Conservation (phyloP, 2,329 filamentous ascomycete species). For the Aspergillus aculeatinus region DNA sequence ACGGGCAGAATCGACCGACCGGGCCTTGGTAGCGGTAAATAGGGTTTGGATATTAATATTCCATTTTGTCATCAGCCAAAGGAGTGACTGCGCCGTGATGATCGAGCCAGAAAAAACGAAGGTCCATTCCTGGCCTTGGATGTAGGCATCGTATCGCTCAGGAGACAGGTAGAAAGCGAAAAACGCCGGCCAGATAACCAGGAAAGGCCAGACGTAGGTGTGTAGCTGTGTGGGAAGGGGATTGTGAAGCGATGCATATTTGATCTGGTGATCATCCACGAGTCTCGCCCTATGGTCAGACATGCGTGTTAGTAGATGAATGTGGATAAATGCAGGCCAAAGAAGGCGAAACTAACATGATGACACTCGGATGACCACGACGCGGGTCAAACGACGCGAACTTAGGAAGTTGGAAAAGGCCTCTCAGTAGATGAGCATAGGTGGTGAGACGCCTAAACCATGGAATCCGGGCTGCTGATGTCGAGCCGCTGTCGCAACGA, state of each 20-base stretch:
- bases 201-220: constrained; percentile 89
- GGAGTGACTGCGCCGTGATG: constrained; percentile 78
- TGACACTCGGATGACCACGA: constrained; percentile 35
- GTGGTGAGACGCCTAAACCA: constrained; percentile 13
- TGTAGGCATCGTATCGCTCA: constrained; percentile 85
- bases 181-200: constrained; percentile 88
- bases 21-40: constrained; percentile 75
- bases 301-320: constrained; percentile 15
- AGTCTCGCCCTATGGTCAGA: constrained; percentile 65
- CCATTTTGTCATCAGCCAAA: constrained; percentile 98
- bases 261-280: constrained; percentile 88
- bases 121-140: constrained; percentile 94
- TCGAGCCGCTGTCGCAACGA: constrained; percentile 1
- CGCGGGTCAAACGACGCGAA: constrained; percentile 25
- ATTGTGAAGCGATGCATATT: constrained; percentile 81
- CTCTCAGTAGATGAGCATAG: constrained; percentile 27
- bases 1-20: constrained; percentile 68
- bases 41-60: constrained; percentile 80
- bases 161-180: constrained; percentile 80
- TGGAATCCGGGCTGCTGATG: background rate
- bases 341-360: constrained; percentile 28
- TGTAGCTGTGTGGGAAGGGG: constrained; percentile 79
- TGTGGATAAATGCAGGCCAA: constrained; percentile 12
- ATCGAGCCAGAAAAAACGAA: constrained; percentile 92
- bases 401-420: constrained; percentile 8